Conservation (phyloP, 1,139 yeast species). For the Sugiyamaella neomexicana region DNA sequence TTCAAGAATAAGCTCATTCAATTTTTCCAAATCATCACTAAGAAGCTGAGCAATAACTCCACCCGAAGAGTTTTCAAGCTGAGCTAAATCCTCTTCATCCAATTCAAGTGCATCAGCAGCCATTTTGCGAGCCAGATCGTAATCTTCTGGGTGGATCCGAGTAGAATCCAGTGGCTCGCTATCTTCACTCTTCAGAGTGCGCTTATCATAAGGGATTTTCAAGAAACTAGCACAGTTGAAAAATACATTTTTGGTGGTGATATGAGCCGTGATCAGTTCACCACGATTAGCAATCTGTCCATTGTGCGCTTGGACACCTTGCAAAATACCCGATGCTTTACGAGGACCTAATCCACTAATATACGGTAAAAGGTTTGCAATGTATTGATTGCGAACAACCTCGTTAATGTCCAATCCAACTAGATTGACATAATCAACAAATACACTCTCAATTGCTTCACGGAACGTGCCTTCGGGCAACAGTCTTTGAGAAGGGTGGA, state of each 20-base stretch:
- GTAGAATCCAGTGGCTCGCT: constrained; percentile 90
- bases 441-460: constrained; percentile 73
- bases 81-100: constrained; percentile 91
- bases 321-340: constrained; percentile 83
- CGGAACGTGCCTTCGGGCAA: constrained; percentile 63
- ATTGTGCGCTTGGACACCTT: constrained; percentile 75
- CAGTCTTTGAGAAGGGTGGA: constrained; percentile 74
- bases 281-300: constrained; percentile 67
- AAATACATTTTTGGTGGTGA: constrained; percentile 77
- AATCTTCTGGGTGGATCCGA: constrained; percentile 96
- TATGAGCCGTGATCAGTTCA: constrained; percentile 76
- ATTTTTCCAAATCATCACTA: constrained; percentile 79
- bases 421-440: constrained; percentile 86
- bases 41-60: constrained; percentile 82
- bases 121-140: constrained; percentile 92
- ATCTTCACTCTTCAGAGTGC: constrained; percentile 53
- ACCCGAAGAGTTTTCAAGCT: constrained; percentile 63
- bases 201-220: constrained; percentile 67
- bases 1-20: constrained; percentile 84
- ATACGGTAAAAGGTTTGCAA: constrained; percentile 70
- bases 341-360: constrained; percentile 94
- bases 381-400: constrained; percentile 73
- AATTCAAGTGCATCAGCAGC: constrained; percentile 97
- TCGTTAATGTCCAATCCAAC: constrained; percentile 94
- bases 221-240: constrained; percentile 91